Percentiles rank a stretch among this genome's conserved stretches.
Evolutionary conservation across 2,329 filamentous ascomycete species (phyloP).

Genomic region (Fusarium secorum): DNA sequence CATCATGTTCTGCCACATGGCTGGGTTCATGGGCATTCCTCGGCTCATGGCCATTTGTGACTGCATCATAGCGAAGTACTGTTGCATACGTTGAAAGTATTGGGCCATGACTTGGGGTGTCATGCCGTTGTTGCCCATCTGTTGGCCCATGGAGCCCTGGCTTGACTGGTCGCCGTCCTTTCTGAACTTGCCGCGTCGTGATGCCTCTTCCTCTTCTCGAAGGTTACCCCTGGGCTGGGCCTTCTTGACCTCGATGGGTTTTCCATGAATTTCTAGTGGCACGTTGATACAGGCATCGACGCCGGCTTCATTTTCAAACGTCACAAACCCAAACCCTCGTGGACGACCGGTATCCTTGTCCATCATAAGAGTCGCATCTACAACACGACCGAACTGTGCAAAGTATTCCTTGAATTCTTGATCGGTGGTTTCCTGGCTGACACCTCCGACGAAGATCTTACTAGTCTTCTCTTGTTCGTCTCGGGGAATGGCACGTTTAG

Average conservation of each 20-base stretch:
- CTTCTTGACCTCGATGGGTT: slow-evolving; percentile 98
- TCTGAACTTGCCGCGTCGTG: slow-evolving; percentile 67
- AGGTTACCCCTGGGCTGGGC: slow-evolving; percentile 95
- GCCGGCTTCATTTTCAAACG: slow-evolving; percentile 93
- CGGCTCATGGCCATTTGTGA: slow-evolving; percentile 89
- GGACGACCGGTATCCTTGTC: slow-evolving; percentile 99
- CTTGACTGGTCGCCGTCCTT: slow-evolving; percentile 59
- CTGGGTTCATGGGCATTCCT: slow-evolving; percentile 75
- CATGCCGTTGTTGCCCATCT: slow-evolving; percentile 70
- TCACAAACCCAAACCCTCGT: slow-evolving; percentile 96
- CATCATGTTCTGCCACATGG: slow-evolving; percentile 79
- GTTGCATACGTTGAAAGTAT: slow-evolving; percentile 98
- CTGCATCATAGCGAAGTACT: slow-evolving; percentile 95
- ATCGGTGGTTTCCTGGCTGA: slow-evolving; percentile 96
- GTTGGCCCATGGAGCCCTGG: slow-evolving; percentile 51
- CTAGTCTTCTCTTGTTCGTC: slow-evolving; percentile 98
- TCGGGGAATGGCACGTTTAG: slow-evolving; percentile 94
- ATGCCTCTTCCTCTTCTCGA: slow-evolving; percentile 85
- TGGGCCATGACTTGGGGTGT: slow-evolving; percentile 97
- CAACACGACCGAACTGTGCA: slow-evolving; percentile 92
- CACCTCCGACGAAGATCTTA: slow-evolving; percentile 98
- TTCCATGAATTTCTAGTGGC: slow-evolving; percentile 90
- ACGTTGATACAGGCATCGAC: slow-evolving; percentile 89
- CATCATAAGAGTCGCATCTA: slow-evolving; percentile 99
- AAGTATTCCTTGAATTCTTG: slow-evolving; percentile 97